Evolutionary conservation across 306 rosid genomes (phyloP).

Genomic region (Oemleria cerasiformis): DNA sequence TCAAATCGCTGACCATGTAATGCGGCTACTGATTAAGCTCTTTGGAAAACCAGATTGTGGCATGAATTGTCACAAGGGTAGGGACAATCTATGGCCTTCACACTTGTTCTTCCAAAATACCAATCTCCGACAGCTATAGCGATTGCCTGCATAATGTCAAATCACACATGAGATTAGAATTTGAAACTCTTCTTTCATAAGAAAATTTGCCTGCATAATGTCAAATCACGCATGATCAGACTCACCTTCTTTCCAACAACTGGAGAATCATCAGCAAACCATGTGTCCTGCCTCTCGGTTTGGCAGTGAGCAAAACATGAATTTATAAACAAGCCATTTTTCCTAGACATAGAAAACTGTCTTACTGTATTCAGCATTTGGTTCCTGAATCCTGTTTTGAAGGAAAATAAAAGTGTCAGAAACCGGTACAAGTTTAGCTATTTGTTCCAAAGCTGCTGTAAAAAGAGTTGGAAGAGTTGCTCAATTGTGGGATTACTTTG

Average conservation of each 20-base stretch:
- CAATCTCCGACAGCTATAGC: slow-evolving; percentile 92
- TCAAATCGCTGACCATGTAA: slow-evolving; percentile 5
- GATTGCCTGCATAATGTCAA: slow-evolving; percentile 51
- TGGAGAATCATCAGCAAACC: slow-evolving; percentile 87
- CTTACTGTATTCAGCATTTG: slow-evolving; percentile 62
- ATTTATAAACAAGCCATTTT: slow-evolving; percentile 77
- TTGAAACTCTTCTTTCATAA: not conserved
- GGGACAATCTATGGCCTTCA: slow-evolving; percentile 76
- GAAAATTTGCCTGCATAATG: too few species aligned
- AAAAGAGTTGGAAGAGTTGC: slow-evolving; percentile 11
- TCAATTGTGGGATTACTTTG: slow-evolving; percentile 50
- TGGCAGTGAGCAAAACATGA: slow-evolving; percentile 97
- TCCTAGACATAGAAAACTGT: slow-evolving; percentile 49
- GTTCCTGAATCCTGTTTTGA: slow-evolving; percentile 67
- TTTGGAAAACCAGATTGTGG: slow-evolving; percentile 72
- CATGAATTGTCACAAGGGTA: slow-evolving; percentile 88
- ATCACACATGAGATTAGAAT: slow-evolving; percentile 18
- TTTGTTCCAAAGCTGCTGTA: not conserved
- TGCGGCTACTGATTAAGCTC: slow-evolving; percentile 26
- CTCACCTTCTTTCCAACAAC: slow-evolving; percentile 63
- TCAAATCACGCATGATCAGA: slow-evolving; percentile 5
- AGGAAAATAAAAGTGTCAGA: slow-evolving; percentile 2
- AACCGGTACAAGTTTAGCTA: slow-evolving; percentile 4
- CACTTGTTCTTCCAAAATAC: slow-evolving; percentile 72
- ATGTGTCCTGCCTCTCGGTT: slow-evolving; percentile 87